Base-by-base conservation (phyloP, 1,284 basidiomycete species). In the Xerocomus amazonicus region DNA sequence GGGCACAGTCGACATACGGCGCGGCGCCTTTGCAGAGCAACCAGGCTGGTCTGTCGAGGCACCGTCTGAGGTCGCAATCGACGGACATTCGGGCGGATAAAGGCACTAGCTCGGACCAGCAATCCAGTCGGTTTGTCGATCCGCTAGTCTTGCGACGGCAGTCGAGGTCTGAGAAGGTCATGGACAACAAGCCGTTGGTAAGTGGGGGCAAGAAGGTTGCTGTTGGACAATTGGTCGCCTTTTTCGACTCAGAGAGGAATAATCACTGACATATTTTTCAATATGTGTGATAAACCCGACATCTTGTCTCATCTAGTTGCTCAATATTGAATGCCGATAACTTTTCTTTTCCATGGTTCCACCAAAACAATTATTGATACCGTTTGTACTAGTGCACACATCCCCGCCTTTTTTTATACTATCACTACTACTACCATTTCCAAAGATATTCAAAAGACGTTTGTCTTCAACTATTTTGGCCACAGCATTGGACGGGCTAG, bases 151-250 rank as follows among this genome's bases (percentile, higher is more conserved):
- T 84, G 61, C 75, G 87, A 56, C 79, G 74, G 54, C 84, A 88
- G 68, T 79, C 78, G 62, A 73, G 69, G 60, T 71, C 78, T 50
- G 72, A 69, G 49, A 71, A 60, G 48, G 62, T 61, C 43, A 78
- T 71, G 59, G 67, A 73, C 34, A 55, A 37, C 9, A 63, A 56
- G 39, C 66, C 66, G 13, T 33, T 67, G 35, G 54, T 66, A 4
- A 56, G 62, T 35, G 45, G 58, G 3, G 63, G 63, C 2, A 83
- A 74, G 55, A 89, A 89, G 69, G 78, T 87, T 12, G 80, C 84
- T 3, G 77, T 90, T 41, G 84, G 81, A 14, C 79, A 89, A 60
- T 69, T 91, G 42, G 86, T 90, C n/a, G 86, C 86, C 17, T 91
- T 86, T 68, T 91, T 91, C 57, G 86, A 90, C 63, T 76, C 78